Evolutionary conservation across 1,284 basidiomycete species (phyloP).

Genomic region (Vanrija sp.): DNA sequence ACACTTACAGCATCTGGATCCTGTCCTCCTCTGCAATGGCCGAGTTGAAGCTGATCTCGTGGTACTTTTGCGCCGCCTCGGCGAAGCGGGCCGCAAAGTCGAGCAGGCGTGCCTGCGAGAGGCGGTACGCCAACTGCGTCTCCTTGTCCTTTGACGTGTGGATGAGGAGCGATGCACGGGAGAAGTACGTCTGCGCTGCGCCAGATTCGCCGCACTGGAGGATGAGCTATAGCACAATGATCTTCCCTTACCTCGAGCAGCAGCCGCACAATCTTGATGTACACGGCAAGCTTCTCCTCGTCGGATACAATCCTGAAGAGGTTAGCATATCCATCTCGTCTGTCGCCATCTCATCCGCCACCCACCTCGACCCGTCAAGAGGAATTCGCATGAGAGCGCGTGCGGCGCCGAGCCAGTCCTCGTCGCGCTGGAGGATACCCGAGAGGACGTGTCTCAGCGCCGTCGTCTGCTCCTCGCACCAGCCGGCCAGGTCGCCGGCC

Average conservation of each 20-base stretch:
- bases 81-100: conserved; percentile 88
- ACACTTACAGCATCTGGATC: conserved; percentile 67
- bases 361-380: conserved; percentile 81
- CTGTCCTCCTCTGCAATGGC: conserved; percentile 89
- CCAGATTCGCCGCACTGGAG: conserved; percentile 53
- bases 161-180: conserved; percentile 85
- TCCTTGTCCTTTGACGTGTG: conserved; percentile 72
- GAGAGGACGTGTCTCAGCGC: conserved; percentile 79
- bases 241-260: conserved; percentile 73
- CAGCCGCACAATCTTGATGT: conserved; percentile 89
- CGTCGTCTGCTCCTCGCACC: conserved; percentile 94
- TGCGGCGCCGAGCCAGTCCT: conserved; percentile 91
- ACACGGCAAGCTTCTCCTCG: conserved; percentile 80
- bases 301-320: conserved; percentile 63
- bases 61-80: conserved; percentile 91
- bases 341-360: not conserved
- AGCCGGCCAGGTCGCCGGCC: conserved; percentile 52
- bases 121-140: conserved; percentile 73
- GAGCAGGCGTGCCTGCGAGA: conserved; percentile 81
- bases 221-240: not conserved
- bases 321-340: not conserved
- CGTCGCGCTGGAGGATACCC: conserved; percentile 78
- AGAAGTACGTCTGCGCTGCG: conserved; percentile 93
- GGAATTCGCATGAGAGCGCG: conserved; percentile 85
- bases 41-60: conserved; percentile 83